phyloP scores from a whole-genome alignment of 2,329 filamentous ascomycete species.

The Neopestalotiopsis sp. region DNA sequence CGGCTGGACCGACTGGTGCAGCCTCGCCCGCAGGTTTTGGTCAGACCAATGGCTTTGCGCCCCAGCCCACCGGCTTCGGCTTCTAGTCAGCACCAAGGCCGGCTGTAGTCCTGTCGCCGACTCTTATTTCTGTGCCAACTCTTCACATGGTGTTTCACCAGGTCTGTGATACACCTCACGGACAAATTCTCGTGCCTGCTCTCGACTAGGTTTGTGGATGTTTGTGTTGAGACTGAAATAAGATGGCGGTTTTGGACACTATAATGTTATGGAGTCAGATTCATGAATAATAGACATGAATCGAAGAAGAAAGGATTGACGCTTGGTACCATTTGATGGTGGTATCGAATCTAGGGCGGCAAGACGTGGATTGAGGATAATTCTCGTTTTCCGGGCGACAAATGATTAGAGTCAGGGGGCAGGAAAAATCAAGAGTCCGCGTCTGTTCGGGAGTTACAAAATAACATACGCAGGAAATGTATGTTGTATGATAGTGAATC shows the following conservation, averaged over 20 bases:
- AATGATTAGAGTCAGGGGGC: conserved; percentile 6
- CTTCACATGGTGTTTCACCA: background rate
- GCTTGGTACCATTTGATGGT: background rate
- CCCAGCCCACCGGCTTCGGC: conserved; percentile 83
- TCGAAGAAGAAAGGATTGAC: background rate
- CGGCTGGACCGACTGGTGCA: conserved; percentile 74
- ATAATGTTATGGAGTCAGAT: background rate
- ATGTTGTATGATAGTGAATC: conserved; percentile 19
- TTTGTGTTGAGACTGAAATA: background rate
- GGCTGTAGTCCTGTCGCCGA: conserved; percentile 23
- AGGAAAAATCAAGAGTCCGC: conserved; percentile 4
- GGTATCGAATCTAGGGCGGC: background rate
- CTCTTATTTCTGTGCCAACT: background rate
- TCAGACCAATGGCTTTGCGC: conserved; percentile 86
- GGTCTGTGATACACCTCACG: background rate
- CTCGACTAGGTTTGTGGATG: background rate
- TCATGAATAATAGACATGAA: background rate
- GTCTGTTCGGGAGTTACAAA: conserved; percentile 10
- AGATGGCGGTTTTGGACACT: background rate
- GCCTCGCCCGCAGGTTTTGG: conserved; percentile 72
- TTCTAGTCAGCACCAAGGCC: conserved; percentile 46
- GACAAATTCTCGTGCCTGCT: background rate
- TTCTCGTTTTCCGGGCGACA: conserved; percentile 1
- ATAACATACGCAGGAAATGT: conserved; percentile 13
- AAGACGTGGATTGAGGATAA: conserved; percentile 9